phyloP scores from a whole-genome alignment of 2,329 filamentous ascomycete genomes.

The Xylariaceae sp. region DNA sequence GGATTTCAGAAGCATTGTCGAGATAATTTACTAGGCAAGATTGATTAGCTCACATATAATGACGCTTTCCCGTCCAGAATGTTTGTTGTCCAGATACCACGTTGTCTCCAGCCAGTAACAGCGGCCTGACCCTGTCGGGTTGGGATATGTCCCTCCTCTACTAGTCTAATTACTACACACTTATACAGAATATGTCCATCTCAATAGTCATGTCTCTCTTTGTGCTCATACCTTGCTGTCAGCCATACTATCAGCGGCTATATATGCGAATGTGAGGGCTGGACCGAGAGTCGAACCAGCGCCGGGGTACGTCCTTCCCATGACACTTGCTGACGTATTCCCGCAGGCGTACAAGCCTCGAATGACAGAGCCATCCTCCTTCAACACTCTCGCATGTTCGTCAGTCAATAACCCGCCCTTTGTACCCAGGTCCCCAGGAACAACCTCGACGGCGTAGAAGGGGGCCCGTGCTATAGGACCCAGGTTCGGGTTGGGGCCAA shows the following conservation, averaged over 20 bases:
- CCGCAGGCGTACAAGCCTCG: conserved; percentile 32
- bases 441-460: not conserved
- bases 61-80: too few relatives aligned
- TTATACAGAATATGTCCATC: not conserved
- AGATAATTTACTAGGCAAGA: not conserved
- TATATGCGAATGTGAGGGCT: conserved; percentile 32
- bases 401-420: not conserved
- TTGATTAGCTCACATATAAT: too few relatives aligned
- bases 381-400: conserved; percentile 2
- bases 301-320: conserved; percentile 32
- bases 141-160: too few relatives aligned
- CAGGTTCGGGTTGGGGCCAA: not conserved
- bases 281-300: conserved; percentile 33
- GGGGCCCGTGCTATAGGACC: not conserved
- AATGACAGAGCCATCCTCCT: conserved; percentile 13
- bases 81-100: too few relatives aligned
- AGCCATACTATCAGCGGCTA: conserved; percentile 18
- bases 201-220: not conserved
- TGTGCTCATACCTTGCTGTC: not conserved
- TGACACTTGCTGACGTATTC: conserved; percentile 30
- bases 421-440: not conserved
- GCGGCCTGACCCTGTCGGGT: too few relatives aligned
- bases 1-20: not conserved
- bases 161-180: too few relatives aligned
- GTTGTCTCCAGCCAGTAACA: too few relatives aligned